Evolutionary conservation across 768 basidiomycete species (phyloP), one percentile per base, ranked within the genome.

Genomic region (Chiua virens): DNA sequence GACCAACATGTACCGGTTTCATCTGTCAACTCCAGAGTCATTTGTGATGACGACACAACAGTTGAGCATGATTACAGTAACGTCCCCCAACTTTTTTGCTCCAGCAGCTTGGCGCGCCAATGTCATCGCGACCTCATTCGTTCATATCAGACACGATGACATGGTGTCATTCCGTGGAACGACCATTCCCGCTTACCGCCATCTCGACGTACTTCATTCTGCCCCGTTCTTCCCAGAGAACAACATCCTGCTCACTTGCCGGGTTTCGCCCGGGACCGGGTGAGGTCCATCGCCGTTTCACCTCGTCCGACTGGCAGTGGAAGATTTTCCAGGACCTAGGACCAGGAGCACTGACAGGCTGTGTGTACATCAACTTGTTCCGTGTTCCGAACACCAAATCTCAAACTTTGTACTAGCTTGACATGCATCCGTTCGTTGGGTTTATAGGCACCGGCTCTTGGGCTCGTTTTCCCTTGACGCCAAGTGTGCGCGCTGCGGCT

Each of bases 31-130:
- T 23, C 39, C 1, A 37, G 27, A 34, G 40, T 42, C 25, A 28
- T 15, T 17, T 25, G 27, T 22, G 41, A 27, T 56, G 55, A 53
- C 36, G 28, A 60, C 30, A 30, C 54, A 45, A 52, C 52, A 42
- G n/a, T n/a, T 49, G 18, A 15, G 5, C 45, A 37, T 47, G 21
- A 20, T 34, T 22, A 34, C 30, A 30, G 27, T 27, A 27, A 30
- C 13, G 30, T 30, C 2, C 30, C 30, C 30, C 30, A 11, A 13
- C 30, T 3, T 30, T 30, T 30, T 30, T 11, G 10, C 13, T 14
- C 30, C 30, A 30, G 30, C 10, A 30, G 13, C 30, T 30, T 30
- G 30, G 30, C 30, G 10, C 30, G 30, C 30, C 2, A 10, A 14
- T 14, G 30, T 30, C 30, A 5, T 30, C 13, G 30, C 30, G 3